Conservation (phyloP, 2,329 filamentous ascomycete genomes). For the Penicillium glabrum region DNA sequence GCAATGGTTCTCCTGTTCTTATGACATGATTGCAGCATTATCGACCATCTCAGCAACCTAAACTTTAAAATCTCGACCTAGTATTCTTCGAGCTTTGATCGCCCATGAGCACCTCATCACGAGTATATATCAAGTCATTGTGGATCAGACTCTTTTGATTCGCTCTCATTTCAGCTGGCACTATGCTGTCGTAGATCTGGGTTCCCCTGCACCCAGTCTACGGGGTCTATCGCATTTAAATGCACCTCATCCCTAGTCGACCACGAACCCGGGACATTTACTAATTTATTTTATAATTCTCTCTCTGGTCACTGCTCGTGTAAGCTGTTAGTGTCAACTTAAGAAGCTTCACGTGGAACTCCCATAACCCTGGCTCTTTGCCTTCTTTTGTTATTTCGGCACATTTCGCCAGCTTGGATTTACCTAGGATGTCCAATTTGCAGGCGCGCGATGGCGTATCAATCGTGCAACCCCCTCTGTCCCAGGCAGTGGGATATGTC, state of each 20-base stretch:
- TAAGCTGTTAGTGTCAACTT: no score
- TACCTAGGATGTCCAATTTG: conserved; percentile 13
- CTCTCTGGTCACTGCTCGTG: no score
- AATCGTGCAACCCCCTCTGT: conserved; percentile 33
- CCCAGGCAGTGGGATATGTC: conserved; percentile 44
- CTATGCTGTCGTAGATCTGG: no score
- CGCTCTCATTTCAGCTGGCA: not conserved
- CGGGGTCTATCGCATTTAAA: conserved; percentile 6
- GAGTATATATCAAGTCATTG: conserved; percentile 18
- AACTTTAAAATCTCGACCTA: conserved; percentile 11
- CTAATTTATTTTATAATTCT: not conserved
- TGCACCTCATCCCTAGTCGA: conserved; percentile 1
- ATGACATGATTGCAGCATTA: conserved; percentile 1
- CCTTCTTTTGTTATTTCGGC: no score
- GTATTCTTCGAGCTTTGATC: not conserved
- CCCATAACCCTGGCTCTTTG: no score
- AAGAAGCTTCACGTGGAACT: no score
- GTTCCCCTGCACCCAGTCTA: not conserved
- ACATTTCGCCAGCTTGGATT: not conserved
- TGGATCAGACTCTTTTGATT: conserved; percentile 8
- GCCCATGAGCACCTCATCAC: conserved; percentile 22
- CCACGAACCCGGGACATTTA: not conserved
- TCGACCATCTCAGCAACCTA: not conserved
- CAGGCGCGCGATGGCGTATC: conserved; percentile 16
- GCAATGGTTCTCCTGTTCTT: not conserved